phyloP scores from a whole-genome alignment of 2,329 filamentous ascomycete species.

The Aspergillus calidoustus region DNA sequence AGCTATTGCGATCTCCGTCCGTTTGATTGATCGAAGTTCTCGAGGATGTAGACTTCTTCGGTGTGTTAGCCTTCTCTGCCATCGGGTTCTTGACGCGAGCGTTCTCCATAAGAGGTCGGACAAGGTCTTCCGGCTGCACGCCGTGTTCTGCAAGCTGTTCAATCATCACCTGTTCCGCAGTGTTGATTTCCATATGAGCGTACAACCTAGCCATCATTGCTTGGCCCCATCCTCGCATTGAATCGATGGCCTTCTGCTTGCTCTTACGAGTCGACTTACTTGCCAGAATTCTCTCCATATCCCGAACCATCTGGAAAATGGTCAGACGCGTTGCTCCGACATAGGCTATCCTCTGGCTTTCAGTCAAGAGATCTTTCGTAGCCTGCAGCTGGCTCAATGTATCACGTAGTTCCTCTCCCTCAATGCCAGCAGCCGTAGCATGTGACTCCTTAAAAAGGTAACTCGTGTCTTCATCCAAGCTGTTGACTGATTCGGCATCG shows the following conservation, averaged over 20 bases:
- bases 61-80: conserved; percentile 55
- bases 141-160: conserved; percentile 94
- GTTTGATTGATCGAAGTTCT: conserved; percentile 31
- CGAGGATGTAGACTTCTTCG: conserved; percentile 47
- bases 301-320: conserved; percentile 75
- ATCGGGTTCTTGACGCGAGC: conserved; percentile 91
- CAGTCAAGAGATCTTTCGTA: conserved; percentile 92
- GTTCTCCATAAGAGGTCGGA: conserved; percentile 86
- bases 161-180: conserved; percentile 93
- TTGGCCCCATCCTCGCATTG: conserved; percentile 93
- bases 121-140: conserved; percentile 81
- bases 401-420: conserved; percentile 83
- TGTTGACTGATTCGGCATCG: conserved; percentile 89
- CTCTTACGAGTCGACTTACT: conserved; percentile 74
- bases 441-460: conserved; percentile 85
- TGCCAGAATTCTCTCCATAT: conserved; percentile 62
- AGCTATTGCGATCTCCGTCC: conserved; percentile 31
- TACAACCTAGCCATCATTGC: conserved; percentile 98
- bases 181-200: conserved; percentile 92
- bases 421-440: conserved; percentile 64
- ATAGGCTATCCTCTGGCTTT: conserved; percentile 94
- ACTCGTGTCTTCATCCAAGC: conserved; percentile 95
- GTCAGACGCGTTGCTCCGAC: conserved; percentile 86
- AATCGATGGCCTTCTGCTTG: conserved; percentile 70
- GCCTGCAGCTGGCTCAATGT: conserved; percentile 89